phyloP scores from a whole-genome alignment of 2,329 filamentous ascomycete genomes.

The Diaporthe velutina region DNA sequence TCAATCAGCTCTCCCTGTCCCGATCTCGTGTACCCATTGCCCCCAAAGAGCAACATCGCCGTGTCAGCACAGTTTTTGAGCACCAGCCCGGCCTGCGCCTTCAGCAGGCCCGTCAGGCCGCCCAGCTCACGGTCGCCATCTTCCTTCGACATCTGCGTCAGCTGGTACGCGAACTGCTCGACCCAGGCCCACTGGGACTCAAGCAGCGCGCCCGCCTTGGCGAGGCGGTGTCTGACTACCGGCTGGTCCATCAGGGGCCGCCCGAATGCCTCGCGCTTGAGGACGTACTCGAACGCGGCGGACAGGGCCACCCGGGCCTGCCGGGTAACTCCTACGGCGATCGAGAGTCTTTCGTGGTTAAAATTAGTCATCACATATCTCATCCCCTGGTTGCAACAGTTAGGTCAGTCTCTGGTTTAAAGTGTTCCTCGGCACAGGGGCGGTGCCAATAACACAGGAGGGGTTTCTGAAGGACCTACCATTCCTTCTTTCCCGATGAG shows the following conservation, averaged over 20 bases:
- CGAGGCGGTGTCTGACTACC: constrained; percentile 79
- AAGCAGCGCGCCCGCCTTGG: constrained; percentile 76
- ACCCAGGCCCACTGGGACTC: constrained; percentile 81
- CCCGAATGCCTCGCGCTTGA: constrained; percentile 55
- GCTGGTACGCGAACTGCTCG: constrained; percentile 77
- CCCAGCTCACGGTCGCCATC: constrained; percentile 75
- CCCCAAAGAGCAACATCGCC: constrained; percentile 79
- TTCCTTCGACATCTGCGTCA: constrained; percentile 72
- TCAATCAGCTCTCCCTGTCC: constrained; percentile 80
- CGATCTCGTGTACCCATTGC: constrained; percentile 77
- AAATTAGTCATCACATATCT: constrained; percentile 83
- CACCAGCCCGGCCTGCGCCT: constrained; percentile 80
- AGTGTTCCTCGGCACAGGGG: too few species aligned
- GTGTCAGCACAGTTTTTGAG: constrained; percentile 78
- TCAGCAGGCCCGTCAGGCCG: constrained; percentile 78
- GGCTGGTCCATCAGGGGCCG: constrained; percentile 77
- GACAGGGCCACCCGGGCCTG: constrained; percentile 60
- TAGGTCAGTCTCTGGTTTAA: background rate
- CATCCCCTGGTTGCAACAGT: constrained; percentile 69
- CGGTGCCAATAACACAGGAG: too few species aligned
- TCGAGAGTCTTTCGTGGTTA: constrained; percentile 81
- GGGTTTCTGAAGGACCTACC: constrained; percentile 11
- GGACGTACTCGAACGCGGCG: constrained; percentile 53
- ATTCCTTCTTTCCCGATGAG: constrained; percentile 76
- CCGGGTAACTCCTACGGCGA: constrained; percentile 74